phyloP scores from a whole-genome alignment of 2,329 filamentous ascomycete genomes.

The Colletotrichum sp. region DNA sequence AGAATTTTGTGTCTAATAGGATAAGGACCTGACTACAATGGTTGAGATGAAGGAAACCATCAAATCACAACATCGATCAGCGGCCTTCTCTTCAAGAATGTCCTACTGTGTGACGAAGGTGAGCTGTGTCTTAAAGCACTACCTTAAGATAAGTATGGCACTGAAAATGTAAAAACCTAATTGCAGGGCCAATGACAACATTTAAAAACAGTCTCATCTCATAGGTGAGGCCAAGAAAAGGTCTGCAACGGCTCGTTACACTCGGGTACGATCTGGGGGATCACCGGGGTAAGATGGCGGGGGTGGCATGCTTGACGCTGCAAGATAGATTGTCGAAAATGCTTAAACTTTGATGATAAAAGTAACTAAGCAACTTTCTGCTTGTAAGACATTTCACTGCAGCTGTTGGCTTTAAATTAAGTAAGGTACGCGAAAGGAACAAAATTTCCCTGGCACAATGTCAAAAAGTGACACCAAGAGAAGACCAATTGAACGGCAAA shows the following conservation, averaged over 20 bases:
- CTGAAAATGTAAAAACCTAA: neutral
- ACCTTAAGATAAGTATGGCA: neutral
- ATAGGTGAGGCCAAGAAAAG: neutral
- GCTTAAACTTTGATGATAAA: neutral
- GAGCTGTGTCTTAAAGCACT: neutral
- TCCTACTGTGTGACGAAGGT: neutral
- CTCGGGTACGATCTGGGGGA: neutral
- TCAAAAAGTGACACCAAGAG: no score
- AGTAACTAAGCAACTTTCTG: neutral
- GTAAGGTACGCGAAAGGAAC: no score
- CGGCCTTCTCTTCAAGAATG: neutral
- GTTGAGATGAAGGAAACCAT: neutral
- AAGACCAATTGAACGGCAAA: no score
- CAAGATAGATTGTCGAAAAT: neutral
- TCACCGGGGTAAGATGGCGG: neutral
- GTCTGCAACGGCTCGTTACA: neutral
- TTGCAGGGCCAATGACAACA: neutral
- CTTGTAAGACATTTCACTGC: neutral
- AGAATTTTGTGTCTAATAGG: neutral
- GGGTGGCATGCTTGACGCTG: neutral
- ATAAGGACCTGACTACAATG: neutral
- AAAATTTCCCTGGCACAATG: rapidly evolving
- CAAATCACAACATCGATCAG: neutral
- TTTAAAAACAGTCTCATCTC: neutral
- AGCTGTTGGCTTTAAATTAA: no score